Evolutionary conservation across 441 rosid species (phyloP), one percentile per base, ranked within the genome.

Genomic region (Capsella rubella): DNA sequence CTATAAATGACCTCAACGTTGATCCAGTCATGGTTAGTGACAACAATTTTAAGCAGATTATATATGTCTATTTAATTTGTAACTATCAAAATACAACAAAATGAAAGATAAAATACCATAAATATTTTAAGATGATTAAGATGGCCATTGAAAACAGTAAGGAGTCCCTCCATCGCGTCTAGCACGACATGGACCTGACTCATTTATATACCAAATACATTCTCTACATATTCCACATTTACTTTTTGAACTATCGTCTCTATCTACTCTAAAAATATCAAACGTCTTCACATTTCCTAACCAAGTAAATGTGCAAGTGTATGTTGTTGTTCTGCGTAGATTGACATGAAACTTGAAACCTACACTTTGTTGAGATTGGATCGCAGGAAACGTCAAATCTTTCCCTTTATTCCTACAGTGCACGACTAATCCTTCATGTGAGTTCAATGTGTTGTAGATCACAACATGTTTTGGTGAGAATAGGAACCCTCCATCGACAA

Each of bases 401-500:
- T 27, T 49, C 31, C 4, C 12, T 50, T 60, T 15, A 27, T 49
- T 59, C 21, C 18, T 71, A 27, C 67, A 59, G n/a, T 60, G 42
- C 60, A 39, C 42, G 4, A 51, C 1, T 43, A 61, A 39, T 25
- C 39, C 54, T 61, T 16, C 59, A 29, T 16, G 16, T 28, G 16
- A 5, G 16, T 31, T 16, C 7, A 60, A 50, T 3, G 45, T 71
- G 75, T 71, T 71, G 45, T 27, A 0, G 55, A 71, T 32, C 18
- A 71, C 35, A 34, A 60, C 75, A 60, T 60, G 75, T 71, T 60
- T 71, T 50, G 60, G 60, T 71, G 68, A 39, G 51, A 71, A 71
- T 4, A 42, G 75, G 1, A 60, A 60, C 16, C 11, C 0, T 18
- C 60, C 67, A 50, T 60, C 42, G 32, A 35, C 45, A 18, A 42